A percentile compares a stretch with the other conserved stretches of the same genome.
Evolutionary conservation across 805 yeast genomes (phyloP).

Genomic region (Zygoascus flipseniorum): DNA sequence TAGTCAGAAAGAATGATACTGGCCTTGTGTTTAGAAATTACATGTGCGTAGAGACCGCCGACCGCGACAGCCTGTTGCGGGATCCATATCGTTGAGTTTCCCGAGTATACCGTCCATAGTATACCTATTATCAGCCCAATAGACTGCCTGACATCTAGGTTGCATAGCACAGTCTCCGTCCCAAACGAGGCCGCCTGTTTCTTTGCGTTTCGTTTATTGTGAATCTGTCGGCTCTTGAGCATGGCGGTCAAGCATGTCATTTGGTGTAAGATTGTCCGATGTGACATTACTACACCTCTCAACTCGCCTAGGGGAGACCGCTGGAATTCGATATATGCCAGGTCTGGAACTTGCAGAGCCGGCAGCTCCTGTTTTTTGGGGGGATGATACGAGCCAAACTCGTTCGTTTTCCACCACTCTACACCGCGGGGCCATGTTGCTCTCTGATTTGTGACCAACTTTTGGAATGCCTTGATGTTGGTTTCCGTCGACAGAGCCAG

Average conservation of each 20-base stretch:
- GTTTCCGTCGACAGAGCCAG: slow-evolving; percentile 74
- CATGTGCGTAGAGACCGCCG: slow-evolving; percentile 81
- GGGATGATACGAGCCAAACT: slow-evolving; percentile 62
- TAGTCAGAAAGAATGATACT: slow-evolving; percentile 78
- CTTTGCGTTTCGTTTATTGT: slow-evolving; percentile 37
- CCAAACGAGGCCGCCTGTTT: slow-evolving; percentile 31
- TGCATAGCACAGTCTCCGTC: slow-evolving; percentile 47
- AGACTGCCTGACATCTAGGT: slow-evolving; percentile 65
- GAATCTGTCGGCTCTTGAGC: slow-evolving; percentile 36
- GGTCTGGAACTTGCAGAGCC: slow-evolving; percentile 63
- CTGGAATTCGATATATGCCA: slow-evolving; percentile 90
- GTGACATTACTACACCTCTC: slow-evolving; percentile 89
- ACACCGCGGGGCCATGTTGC: slow-evolving; percentile 69
- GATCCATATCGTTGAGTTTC: slow-evolving; percentile 73
- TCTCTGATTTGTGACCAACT: slow-evolving; percentile 38
- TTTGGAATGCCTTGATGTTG: slow-evolving; percentile 67
- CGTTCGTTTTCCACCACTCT: slow-evolving; percentile 75
- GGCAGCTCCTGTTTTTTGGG: slow-evolving; percentile 53
- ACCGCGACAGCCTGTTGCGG: slow-evolving; percentile 64
- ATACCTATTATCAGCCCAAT: slow-evolving; percentile 82
- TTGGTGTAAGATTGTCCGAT: slow-evolving; percentile 79
- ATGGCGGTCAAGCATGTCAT: slow-evolving; percentile 69
- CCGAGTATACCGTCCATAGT: slow-evolving; percentile 72
- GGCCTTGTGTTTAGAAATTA: slow-evolving; percentile 62
- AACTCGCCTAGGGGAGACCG: slow-evolving; percentile 85